phyloP scores from a whole-genome alignment of 192 early-diverging fungal species.

The Entophlyctis helioformis region DNA sequence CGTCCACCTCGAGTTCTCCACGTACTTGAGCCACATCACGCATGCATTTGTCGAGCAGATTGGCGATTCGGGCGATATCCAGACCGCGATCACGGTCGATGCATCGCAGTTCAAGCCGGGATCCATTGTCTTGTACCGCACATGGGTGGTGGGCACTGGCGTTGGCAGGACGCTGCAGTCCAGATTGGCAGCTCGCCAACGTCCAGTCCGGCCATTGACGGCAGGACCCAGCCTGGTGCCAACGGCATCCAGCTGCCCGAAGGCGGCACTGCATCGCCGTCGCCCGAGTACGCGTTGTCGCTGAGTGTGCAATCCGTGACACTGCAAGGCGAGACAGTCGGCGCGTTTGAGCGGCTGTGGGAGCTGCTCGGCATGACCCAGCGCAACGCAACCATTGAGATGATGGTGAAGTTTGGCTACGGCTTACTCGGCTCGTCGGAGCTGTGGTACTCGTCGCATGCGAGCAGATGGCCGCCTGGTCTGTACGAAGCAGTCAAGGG shows the following conservation, averaged over 20 bases:
- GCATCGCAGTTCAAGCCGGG: conserved; percentile 72
- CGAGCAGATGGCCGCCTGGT: conserved; percentile 27
- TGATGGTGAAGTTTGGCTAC: conserved; percentile 34
- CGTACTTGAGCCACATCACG: conserved; percentile 12
- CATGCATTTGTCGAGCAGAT: conserved; percentile 5
- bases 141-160: conserved; percentile 31
- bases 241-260: neutral
- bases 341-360: conserved; percentile 27
- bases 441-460: conserved; percentile 16
- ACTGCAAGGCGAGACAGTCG: neutral
- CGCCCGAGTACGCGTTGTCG: neutral
- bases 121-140: conserved; percentile 51
- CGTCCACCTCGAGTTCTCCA: conserved; percentile 36
- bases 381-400: conserved; percentile 19
- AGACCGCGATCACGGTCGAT: conserved; percentile 31
- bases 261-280: too few relatives aligned
- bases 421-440: conserved; percentile 25
- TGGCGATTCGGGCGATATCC: conserved; percentile 15
- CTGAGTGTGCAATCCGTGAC: neutral
- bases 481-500: conserved; percentile 46
- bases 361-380: conserved; percentile 22
- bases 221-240: neutral
- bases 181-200: too few relatives aligned
- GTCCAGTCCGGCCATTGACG: too few relatives aligned
- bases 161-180: conserved; percentile 17